Conservation (phyloP, 164 flowering plant genomes). For the Vitis cinerea region DNA sequence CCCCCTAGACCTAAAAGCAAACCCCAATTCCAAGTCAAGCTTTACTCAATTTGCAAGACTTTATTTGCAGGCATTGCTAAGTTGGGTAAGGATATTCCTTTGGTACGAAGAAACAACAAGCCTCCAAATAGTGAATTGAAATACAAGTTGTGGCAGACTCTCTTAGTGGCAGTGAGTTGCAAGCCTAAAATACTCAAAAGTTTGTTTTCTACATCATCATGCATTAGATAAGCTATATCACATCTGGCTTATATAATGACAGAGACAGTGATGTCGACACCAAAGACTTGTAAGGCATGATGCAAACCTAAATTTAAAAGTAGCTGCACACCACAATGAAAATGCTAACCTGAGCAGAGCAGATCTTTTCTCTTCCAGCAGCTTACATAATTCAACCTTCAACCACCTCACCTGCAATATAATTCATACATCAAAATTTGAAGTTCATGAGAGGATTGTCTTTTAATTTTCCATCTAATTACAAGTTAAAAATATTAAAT, state of each 20-base stretch:
- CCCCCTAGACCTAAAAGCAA: too few relatives aligned
- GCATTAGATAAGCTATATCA: not conserved
- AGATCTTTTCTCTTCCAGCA: constrained; percentile 69
- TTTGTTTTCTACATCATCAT: not conserved
- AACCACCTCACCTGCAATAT: constrained; percentile 57
- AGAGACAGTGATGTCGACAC: not conserved
- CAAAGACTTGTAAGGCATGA: not conserved
- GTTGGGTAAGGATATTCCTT: too few relatives aligned
- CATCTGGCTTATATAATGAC: not conserved
- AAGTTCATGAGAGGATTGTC: not conserved
- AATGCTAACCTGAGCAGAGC: constrained; percentile 54
- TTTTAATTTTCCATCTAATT: not conserved
- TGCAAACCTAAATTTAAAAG: not conserved
- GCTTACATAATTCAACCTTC: constrained; percentile 58
- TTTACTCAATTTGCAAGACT: too few relatives aligned
- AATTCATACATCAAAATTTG: not conserved
- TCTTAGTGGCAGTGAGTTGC: not conserved
- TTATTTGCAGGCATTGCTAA: too few relatives aligned
- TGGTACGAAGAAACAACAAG: too few relatives aligned
- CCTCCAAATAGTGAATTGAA: not conserved
- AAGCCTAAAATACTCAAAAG: not conserved
- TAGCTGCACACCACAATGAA: not conserved
- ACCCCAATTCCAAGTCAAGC: too few relatives aligned
- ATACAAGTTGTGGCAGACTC: not conserved
- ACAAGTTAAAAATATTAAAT: not conserved